These are phyloP conservation scores for Colletotrichum lindemuthianum DNA, from an alignment of 2,329 filamentous ascomycete genomes.

Conservation along the genomic window DNA sequence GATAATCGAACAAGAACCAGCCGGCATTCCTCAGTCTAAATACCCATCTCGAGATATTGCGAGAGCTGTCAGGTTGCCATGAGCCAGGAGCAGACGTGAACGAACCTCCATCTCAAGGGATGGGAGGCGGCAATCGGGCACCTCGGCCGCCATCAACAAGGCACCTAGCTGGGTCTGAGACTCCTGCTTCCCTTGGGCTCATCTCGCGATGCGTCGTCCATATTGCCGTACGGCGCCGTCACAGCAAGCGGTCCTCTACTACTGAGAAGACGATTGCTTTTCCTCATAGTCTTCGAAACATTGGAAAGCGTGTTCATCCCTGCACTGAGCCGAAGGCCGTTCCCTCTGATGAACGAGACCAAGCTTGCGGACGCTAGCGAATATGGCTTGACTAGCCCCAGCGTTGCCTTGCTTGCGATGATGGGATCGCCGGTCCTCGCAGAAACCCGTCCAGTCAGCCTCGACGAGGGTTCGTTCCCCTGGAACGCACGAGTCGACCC, in stretches of 20 bases:
- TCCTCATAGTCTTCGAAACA: constrained; percentile 24
- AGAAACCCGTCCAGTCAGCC: constrained; percentile 18
- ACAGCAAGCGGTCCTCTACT: background rate
- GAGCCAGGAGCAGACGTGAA: constrained; percentile 5
- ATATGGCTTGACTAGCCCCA: constrained; percentile 31
- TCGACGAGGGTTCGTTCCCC: background rate
- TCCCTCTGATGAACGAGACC: constrained; percentile 6
- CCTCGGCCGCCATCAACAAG: constrained; percentile 8
- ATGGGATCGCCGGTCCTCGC: constrained; percentile 9
- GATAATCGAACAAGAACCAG: background rate
- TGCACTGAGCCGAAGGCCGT: constrained; percentile 9
- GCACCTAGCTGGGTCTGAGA: constrained; percentile 26
- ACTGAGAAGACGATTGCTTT: constrained; percentile 10
- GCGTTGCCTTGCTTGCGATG: constrained; percentile 12
- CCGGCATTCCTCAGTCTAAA: constrained; percentile 13
- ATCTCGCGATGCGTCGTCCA: constrained; percentile 33
- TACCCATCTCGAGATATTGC: constrained; percentile 2
- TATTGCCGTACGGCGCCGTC: constrained; percentile 21
- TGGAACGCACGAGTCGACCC: constrained; percentile 5
- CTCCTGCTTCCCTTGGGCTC: constrained; percentile 33
- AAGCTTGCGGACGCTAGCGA: constrained; percentile 31
- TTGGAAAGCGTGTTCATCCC: constrained; percentile 27
- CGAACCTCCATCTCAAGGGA: constrained; percentile 27
- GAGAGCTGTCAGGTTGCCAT: background rate
- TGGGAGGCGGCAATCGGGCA: constrained; percentile 5